Percentiles rank a stretch among this genome's conserved stretches.
Evolutionary conservation across 1,284 basidiomycete genomes (phyloP).

Genomic region (Malassezia arunalokei): DNA sequence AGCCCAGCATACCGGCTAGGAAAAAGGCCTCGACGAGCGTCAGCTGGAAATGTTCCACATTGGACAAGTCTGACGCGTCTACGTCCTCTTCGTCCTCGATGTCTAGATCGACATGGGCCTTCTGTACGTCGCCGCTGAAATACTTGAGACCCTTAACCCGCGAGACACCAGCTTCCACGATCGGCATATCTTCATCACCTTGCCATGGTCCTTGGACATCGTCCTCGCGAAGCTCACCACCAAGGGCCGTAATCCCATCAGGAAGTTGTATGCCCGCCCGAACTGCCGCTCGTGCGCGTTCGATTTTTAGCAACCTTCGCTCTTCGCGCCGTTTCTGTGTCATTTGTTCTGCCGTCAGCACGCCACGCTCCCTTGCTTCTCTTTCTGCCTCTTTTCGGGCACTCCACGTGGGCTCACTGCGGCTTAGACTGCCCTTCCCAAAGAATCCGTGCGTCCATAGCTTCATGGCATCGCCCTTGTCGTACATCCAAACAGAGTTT

Average conservation of each 20-base stretch:
- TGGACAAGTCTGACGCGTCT: conserved; percentile 17
- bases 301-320: conserved; percentile 41
- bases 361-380: conserved; percentile 48
- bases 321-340: conserved; percentile 38
- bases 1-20: conserved; percentile 69
- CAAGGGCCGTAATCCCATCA: conserved; percentile 34
- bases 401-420: conserved; percentile 86
- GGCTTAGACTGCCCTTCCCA: conserved; percentile 82
- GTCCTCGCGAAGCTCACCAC: conserved; percentile 39
- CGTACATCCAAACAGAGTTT: conserved; percentile 30
- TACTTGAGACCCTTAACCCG: conserved; percentile 37
- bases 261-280: conserved; percentile 38
- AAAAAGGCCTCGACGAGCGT: conserved; percentile 87
- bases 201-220: conserved; percentile 22
- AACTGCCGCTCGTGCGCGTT: conserved; percentile 38
- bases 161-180: conserved; percentile 25
- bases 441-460: conserved; percentile 90
- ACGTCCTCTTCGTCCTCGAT: conserved; percentile 2
- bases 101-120: neutral
- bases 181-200: conserved; percentile 27
- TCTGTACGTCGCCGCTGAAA: conserved; percentile 28
- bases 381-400: conserved; percentile 46
- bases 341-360: conserved; percentile 40
- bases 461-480: conserved; percentile 39
- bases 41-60: conserved; percentile 80